Base-by-base conservation (phyloP, 352 stramenopile species). In the Pythium vanterpoolii region DNA sequence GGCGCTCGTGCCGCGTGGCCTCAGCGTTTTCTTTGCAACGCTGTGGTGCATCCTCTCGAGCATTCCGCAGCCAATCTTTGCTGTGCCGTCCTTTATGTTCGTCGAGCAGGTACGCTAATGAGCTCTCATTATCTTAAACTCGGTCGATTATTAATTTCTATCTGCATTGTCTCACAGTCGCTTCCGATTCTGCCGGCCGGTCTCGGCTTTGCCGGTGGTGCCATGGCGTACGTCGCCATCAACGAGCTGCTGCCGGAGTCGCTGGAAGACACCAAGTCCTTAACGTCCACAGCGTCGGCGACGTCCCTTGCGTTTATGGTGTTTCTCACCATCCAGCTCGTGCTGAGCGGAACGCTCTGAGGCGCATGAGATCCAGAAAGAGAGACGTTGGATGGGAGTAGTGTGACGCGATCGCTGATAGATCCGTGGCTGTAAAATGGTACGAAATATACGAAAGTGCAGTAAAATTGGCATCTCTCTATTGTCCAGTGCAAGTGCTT, bases 171-270 rank as follows among this genome's bases (percentile, higher is more conserved):
- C 21, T 47, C 7, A 13, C 42, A 93, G 44, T 99, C 98, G 74
- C 77, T 98, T 57, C 90, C 93, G 0, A 89, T 99, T 36, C 73
- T 99, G 16, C 96, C 97, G 3, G 87, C 96, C 27, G 97, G 96
- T 14, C 72, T 99, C 33, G 97, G 97, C 28, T 99, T 99, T 73
- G 96, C 97, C 1, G 96, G 95, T 36, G 97, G 96, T 44, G 97
- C 96, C 1, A 99, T 99, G 97, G 90, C 86, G 34, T 98, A 93
- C 72, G 96, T 99, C 23, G 96, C 95, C 4, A 77, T 98, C 45
- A 75, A 88, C 43, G 85, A 96, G 49, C 53, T 96, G 34, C 60
- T 91, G 34, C 84, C 84, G 10, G 84, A 93, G 51, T 93, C 84
- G 24, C 68, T 93, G 8, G 84, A 93, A 70, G 84, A 93, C 73